Base-by-base conservation (phyloP, 148 eudicot genomes). In the Rhododendron williamsianum region DNA sequence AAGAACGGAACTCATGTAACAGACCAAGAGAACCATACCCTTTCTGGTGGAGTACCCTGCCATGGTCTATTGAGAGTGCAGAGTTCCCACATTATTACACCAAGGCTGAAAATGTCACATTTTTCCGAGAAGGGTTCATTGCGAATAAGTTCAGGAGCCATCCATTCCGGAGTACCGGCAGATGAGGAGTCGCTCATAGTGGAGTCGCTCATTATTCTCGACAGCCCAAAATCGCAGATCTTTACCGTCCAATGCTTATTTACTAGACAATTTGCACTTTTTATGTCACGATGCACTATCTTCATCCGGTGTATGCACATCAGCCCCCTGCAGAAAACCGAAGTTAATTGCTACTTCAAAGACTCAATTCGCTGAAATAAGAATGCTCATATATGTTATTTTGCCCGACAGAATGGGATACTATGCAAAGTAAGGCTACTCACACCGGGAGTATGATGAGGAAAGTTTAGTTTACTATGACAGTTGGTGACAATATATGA, bases 81-180 rank as follows among this genome's bases (percentile, higher is more conserved):
- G 13, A 97, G 94, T 91, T 97, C 99, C 99, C 98, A 97, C 94
- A 97, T 97, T 80, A 97, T 95, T 36, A 97, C 98, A 67, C 99
- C 99, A 19, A 97, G 93, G 91, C 99, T 97, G 84, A 97, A 97
- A 88, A 97, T 97, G 86, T 97, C 98, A 84, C 98, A 95, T 88
- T 97, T 97, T 82, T 95, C 98, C 0, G 96, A 92, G 90, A 94
- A 97, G 85, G 98, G 93, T 87, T 97, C 99, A 38, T 93, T 95
- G 52, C 99, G 96, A 38, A 97, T 92, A 49, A 97, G 96, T 90
- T 95, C 98, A 65, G 98, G 98, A 83, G 99, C 99, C 99, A 97
- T 97, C 99, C 99, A 97, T 86, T 97, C 98, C 43, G 99, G 99
- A 86, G 99, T 97, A 67, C 99, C 99, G n/a, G 99, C 99, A 23